phyloP scores from a whole-genome alignment of 129 eudicot genomes.

The Oenanthe sinensis region DNA sequence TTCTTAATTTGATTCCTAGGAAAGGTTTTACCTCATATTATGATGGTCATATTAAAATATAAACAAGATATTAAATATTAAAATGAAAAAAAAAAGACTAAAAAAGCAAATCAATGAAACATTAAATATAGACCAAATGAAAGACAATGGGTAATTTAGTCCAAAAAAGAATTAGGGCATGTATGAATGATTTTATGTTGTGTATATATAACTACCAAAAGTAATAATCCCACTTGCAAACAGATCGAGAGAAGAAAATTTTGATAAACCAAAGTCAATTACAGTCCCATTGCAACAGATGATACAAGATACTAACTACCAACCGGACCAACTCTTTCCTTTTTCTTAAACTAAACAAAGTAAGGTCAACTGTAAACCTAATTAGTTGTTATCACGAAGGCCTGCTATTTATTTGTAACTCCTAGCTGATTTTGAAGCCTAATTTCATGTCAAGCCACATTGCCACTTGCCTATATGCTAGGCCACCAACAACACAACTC shows the following conservation, averaged over 20 bases:
- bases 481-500: neutral
- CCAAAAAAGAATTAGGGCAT: too few species aligned
- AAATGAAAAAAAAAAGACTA: too few species aligned
- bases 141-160: too few species aligned
- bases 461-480: neutral
- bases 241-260: neutral
- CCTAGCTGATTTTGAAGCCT: neutral
- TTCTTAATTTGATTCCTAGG: too few species aligned
- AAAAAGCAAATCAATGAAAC: too few species aligned
- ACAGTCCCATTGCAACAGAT: neutral
- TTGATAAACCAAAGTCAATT: neutral
- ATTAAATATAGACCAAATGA: too few species aligned
- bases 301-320: neutral
- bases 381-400: slow-evolving; percentile 54
- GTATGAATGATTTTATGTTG: too few species aligned
- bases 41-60: too few species aligned
- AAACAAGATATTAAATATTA: too few species aligned
- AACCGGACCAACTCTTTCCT: neutral
- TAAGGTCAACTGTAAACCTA: slow-evolving; percentile 34
- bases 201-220: too few species aligned
- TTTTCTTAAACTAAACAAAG: neutral
- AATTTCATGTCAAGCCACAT: neutral
- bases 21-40: too few species aligned
- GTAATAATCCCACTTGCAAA: neutral
- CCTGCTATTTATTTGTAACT: slow-evolving; percentile 25